These are phyloP conservation scores for maize (Zea mays) DNA, from an alignment of 176 grass and related monocot species.

Conservation along the genomic window Zm-B73-REFERENCE-NAM-5.0 NC_050099.1:179005001-179005500, in stretches of 20 bases:
- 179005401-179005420: slow-evolving; percentile 93
- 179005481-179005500: too few relatives aligned
- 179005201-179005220: background rate
- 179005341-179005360: slow-evolving; percentile 84
- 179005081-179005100: slow-evolving; percentile 89
- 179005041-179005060: slow-evolving; percentile 46
- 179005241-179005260: slow-evolving; percentile 9
- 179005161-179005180: background rate
- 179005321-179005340: slow-evolving; percentile 69
- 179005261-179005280: background rate
- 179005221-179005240: slow-evolving; percentile 20
- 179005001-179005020: background rate
- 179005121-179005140: slow-evolving; percentile 90
- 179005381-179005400: slow-evolving; percentile 74
- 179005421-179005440: slow-evolving; percentile 84
- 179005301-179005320: slow-evolving; percentile 86
- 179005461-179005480: too few relatives aligned
- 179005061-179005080: slow-evolving; percentile 86
- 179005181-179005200: slow-evolving; percentile 16
- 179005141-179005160: slow-evolving; percentile 89
- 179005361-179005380: slow-evolving; percentile 75
- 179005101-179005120: slow-evolving; percentile 83
- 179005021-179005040: background rate
- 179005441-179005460: too few relatives aligned
- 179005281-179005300: slow-evolving; percentile 70